phyloP scores from a whole-genome alignment of 108 stramenopile genomes.

The Schizochytrium sp. region DNA sequence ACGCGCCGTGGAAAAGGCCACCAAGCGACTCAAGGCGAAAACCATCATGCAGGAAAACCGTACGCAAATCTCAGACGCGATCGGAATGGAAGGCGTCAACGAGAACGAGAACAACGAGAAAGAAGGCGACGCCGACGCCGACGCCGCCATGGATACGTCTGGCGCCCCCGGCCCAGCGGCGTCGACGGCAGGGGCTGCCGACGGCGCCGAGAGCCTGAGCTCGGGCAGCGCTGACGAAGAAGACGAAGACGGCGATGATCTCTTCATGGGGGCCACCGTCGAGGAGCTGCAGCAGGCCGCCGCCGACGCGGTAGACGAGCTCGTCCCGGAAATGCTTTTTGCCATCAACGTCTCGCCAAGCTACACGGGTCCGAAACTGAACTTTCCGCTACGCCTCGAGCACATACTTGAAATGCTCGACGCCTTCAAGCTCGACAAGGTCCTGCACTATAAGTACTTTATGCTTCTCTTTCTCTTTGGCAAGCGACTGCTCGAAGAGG shows the following conservation, averaged over 20 bases:
- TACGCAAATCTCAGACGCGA: not conserved
- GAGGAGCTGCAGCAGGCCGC: constrained; percentile 22
- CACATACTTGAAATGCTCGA: constrained; percentile 38
- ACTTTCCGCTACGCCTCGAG: constrained; percentile 33
- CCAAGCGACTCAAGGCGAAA: constrained; percentile 1
- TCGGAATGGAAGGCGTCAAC: not conserved
- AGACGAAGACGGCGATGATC: not conserved
- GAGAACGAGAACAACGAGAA: not conserved
- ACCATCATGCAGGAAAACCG: not conserved
- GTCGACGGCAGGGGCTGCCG: not conserved
- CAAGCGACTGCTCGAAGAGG: constrained; percentile 18
- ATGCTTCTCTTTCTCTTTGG: constrained; percentile 26
- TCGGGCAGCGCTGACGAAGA: not conserved
- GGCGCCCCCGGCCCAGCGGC: not conserved
- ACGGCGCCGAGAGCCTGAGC: not conserved
- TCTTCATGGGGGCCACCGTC: constrained; percentile 30
- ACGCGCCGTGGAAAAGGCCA: not conserved
- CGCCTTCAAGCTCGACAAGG: constrained; percentile 34
- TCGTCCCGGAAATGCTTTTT: not conserved
- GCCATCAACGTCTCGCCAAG: constrained; percentile 20
- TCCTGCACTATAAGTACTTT: constrained; percentile 40
- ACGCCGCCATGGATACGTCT: not conserved
- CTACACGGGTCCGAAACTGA: constrained; percentile 31
- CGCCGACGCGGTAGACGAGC: constrained; percentile 19
- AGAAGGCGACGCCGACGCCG: not conserved